phyloP scores from a whole-genome alignment of 441 rosid species.

The Gossypium aridum region DNA sequence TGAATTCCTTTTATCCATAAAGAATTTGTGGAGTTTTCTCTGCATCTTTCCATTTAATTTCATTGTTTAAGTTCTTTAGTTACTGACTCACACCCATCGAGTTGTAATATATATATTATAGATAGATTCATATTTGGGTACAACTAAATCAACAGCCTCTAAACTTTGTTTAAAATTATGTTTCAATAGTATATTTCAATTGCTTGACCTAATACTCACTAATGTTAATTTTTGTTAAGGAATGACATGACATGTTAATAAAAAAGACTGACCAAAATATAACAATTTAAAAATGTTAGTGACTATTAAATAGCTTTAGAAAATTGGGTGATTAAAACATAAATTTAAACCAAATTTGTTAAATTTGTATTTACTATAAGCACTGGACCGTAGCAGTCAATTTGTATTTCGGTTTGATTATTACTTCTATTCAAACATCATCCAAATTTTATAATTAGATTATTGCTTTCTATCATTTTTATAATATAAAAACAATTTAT shows the following conservation, averaged over 20 bases:
- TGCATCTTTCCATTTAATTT: background rate
- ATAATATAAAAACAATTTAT: too few species aligned
- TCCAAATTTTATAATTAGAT: background rate
- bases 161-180: too few species aligned
- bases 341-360: too few species aligned
- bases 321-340: background rate
- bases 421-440: background rate
- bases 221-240: background rate
- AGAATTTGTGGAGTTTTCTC: background rate
- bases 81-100: background rate
- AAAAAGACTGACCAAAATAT: background rate
- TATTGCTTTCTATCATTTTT: background rate
- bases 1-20: background rate
- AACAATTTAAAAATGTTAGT: too few species aligned
- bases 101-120: background rate
- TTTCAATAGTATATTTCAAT: background rate
- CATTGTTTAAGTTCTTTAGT: background rate
- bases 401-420: background rate
- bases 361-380: background rate
- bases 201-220: background rate
- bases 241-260: too few species aligned
- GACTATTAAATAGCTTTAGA: background rate
- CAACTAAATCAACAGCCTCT: too few species aligned
- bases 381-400: background rate
- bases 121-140: too few species aligned